A percentile compares a stretch with the other conserved stretches of the same genome.
phyloP scores from a whole-genome alignment of 352 stramenopile genomes.

The Phytophthora pseudosyringae region DNA sequence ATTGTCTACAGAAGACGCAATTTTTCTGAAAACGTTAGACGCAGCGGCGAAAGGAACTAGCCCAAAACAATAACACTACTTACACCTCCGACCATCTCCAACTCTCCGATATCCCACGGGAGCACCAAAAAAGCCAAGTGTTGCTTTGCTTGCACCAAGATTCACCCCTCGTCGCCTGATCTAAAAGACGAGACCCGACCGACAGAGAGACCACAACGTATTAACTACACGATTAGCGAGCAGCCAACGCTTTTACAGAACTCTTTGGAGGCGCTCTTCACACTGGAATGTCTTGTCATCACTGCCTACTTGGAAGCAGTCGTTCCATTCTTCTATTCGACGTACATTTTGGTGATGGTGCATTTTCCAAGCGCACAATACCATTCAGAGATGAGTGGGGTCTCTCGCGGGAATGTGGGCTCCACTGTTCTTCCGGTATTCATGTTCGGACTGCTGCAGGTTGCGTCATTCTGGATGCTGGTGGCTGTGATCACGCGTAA shows the following conservation, averaged over 20 bases:
- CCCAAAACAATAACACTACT: no score
- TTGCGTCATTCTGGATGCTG: conserved; percentile 22
- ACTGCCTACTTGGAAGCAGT: conserved; percentile 44
- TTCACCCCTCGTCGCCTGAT: no score
- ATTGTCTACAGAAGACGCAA: no score
- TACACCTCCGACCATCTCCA: no score
- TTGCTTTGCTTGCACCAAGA: no score
- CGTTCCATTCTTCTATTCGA: conserved; percentile 37
- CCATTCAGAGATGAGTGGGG: conserved; percentile 11
- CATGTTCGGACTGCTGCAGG: conserved; percentile 28
- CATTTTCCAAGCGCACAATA: conserved; percentile 25
- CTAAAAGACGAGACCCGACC: no score
- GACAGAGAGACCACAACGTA: no score
- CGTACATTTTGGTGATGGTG: conserved; percentile 21
- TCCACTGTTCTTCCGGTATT: conserved; percentile 16
- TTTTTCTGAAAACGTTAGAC: no score
- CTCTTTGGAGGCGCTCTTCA: conserved; percentile 21
- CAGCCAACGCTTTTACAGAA: background rate
- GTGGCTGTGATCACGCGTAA: conserved; percentile 5
- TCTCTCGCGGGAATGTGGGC: background rate
- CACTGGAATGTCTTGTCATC: conserved; percentile 37
- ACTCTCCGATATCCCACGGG: no score
- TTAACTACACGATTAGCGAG: background rate
- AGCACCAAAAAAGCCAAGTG: no score
- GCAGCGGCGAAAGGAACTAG: no score